Conservation (phyloP, 176 grass and related monocot species). For the Tuctoria greenei region DNA sequence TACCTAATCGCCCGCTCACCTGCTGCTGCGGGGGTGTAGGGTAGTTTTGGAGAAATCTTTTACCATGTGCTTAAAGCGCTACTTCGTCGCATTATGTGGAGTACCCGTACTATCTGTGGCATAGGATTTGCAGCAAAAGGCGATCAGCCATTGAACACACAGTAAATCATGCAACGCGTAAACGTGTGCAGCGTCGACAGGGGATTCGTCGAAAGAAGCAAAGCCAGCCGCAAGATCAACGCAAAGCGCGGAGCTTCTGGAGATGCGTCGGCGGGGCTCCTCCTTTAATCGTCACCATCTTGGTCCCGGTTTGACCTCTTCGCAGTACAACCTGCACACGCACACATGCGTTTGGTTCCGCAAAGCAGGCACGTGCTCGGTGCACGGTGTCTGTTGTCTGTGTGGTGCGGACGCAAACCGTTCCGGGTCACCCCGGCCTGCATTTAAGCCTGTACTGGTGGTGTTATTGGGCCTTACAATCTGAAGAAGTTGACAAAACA, state of each 20-base stretch:
- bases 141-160: not conserved
- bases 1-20: not conserved
- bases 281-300: not conserved
- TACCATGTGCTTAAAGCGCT: slow-evolving; percentile 29
- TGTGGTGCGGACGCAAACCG: not conserved
- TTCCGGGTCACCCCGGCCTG: too few species aligned
- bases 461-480: not conserved
- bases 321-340: not conserved
- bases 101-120: not conserved
- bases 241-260: not conserved
- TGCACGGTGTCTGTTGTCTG: too few species aligned
- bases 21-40: too few species aligned
- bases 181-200: not conserved
- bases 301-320: not conserved
- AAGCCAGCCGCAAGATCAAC: slow-evolving; percentile 6
- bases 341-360: not conserved
- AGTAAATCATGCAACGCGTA: not conserved
- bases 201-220: not conserved
- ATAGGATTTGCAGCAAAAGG: not conserved
- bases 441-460: too few species aligned
- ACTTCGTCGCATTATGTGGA: slow-evolving; percentile 14
- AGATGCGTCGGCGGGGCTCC: not conserved
- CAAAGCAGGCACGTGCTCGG: not conserved
- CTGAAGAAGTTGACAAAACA: not conserved
- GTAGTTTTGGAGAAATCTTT: slow-evolving; percentile 19